Evolutionary conservation across 2,329 filamentous ascomycete species (phyloP), one percentile per base, ranked within the genome.

Genomic region (Drechslerella stenobrocha): DNA sequence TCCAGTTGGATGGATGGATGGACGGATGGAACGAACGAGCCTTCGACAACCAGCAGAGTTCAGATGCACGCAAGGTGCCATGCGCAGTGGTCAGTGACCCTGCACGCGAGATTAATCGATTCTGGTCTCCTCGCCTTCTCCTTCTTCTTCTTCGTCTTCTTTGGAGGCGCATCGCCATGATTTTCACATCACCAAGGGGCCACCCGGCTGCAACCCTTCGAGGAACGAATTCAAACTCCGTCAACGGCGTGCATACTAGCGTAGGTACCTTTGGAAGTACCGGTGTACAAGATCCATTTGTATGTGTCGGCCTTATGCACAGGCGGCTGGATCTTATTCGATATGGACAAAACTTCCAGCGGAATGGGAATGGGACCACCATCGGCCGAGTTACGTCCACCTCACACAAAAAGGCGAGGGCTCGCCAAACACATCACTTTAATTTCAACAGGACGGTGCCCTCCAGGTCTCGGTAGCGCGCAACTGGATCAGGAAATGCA

Each of bases 241-340:
- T 66, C 52, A 44, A 48, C 37, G 15, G 37, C 37, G 9, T 42
- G 37, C 37, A 42, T 42, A 18, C 37, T 18, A 18, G 18, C 28
- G 28, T 20, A 42, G 42, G 47, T 26, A 32, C 47, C 37, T 34
- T 47, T 45, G 48, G 46, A 50, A 66, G 60, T 50, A 45, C 61
- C 53, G 42, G 26, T 47, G 44, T 30, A 47, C 26, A 55, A n/a
- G n/a, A n/a, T n/a, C n/a, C 48, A 42, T 46, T 52, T 30, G 60
- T 65, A 48, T 50, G 50, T 67, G 63, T 67, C 48, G 57, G 55
- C 48, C 53, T n/a, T 52, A 67, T 67, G 63, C 63, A 67, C 46
- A 59, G 46, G 55, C 63, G 63, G 63, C 55, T 50, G 63, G 60
- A 67, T 40, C 53, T 67, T 60, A 26, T 51, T 56, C 51, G 28